A percentile compares a stretch with the other conserved stretches of the same genome.
Evolutionary conservation across 140 eudicot genomes (phyloP).

Genomic region (Ambrosia hybrid): DNA sequence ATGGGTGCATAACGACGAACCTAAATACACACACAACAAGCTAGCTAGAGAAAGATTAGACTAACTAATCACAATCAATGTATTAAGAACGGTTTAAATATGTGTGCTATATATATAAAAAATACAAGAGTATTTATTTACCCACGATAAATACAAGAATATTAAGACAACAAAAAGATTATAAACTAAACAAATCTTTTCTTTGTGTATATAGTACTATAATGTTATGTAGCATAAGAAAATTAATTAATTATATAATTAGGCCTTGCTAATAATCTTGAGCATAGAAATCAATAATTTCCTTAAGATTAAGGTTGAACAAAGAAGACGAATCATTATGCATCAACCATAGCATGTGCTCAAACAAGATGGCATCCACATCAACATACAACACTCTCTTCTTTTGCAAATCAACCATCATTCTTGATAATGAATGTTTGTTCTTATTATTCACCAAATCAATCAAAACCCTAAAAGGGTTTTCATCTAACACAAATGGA

Average conservation of each 20-base stretch:
- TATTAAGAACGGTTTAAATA: background rate
- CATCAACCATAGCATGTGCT: slow-evolving; percentile 87
- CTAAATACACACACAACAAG: background rate
- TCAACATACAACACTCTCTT: slow-evolving; percentile 72
- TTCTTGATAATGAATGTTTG: slow-evolving; percentile 17
- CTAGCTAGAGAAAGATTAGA: background rate
- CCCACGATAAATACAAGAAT: slow-evolving; percentile 6
- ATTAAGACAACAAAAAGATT: background rate
- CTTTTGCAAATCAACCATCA: slow-evolving; percentile 20
- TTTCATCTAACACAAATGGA: slow-evolving; percentile 61
- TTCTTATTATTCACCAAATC: slow-evolving; percentile 50
- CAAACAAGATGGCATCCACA: slow-evolving; percentile 83
- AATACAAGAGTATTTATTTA: slow-evolving; percentile 20
- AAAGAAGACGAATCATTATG: slow-evolving; percentile 69
- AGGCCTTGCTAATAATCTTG: slow-evolving; percentile 45
- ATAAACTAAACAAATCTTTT: slow-evolving; percentile 14
- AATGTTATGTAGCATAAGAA: background rate
- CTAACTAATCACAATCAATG: background rate
- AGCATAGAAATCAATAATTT: slow-evolving; percentile 74
- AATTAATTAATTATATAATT: background rate
- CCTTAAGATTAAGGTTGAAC: slow-evolving; percentile 61
- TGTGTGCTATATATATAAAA: background rate
- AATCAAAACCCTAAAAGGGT: slow-evolving; percentile 71
- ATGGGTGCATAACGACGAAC: background rate
- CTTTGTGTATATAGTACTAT: background rate